phyloP scores from a whole-genome alignment of 768 basidiomycete genomes.

The Suillus variegatus region DNA sequence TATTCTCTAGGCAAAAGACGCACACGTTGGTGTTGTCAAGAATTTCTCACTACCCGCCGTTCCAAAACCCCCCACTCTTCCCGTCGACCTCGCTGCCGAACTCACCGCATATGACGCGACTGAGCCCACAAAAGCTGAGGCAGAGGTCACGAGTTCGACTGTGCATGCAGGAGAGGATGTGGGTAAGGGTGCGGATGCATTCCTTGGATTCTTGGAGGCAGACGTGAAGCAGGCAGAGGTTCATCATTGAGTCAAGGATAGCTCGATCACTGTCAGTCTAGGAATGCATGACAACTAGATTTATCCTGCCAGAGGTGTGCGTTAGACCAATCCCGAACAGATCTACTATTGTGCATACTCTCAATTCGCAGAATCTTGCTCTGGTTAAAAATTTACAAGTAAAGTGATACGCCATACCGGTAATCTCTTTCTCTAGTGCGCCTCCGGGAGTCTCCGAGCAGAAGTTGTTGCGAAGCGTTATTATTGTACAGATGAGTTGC shows the following conservation, averaged over 20 bases:
- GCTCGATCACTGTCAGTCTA: not conserved
- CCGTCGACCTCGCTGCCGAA: slow-evolving; percentile 84
- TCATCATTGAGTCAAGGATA: slow-evolving; percentile 44
- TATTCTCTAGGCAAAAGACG: slow-evolving; percentile 73
- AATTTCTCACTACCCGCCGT: slow-evolving; percentile 70
- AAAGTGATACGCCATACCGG: not conserved
- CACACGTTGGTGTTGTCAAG: slow-evolving; percentile 87
- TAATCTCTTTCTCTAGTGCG: not conserved
- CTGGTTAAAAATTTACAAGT: not conserved
- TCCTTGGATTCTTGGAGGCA: slow-evolving; percentile 79
- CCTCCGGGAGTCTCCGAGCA: not conserved
- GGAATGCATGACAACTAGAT: not conserved
- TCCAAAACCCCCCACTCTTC: slow-evolving; percentile 76
- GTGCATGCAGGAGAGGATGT: slow-evolving; percentile 23
- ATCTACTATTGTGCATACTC: not conserved
- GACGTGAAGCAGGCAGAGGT: slow-evolving; percentile 69
- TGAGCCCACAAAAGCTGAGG: slow-evolving; percentile 63
- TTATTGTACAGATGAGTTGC: not conserved
- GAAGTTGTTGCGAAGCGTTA: not conserved
- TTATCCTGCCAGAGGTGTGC: not conserved
- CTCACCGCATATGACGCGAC: slow-evolving; percentile 82
- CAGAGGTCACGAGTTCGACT: slow-evolving; percentile 35
- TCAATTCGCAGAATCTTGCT: not conserved
- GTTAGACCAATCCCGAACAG: not conserved
- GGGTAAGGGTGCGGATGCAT: slow-evolving; percentile 64